These are phyloP conservation scores for Chaetothyriales sp. DNA, from an alignment of 2,329 filamentous ascomycete genomes.

Conservation along the genomic window DNA sequence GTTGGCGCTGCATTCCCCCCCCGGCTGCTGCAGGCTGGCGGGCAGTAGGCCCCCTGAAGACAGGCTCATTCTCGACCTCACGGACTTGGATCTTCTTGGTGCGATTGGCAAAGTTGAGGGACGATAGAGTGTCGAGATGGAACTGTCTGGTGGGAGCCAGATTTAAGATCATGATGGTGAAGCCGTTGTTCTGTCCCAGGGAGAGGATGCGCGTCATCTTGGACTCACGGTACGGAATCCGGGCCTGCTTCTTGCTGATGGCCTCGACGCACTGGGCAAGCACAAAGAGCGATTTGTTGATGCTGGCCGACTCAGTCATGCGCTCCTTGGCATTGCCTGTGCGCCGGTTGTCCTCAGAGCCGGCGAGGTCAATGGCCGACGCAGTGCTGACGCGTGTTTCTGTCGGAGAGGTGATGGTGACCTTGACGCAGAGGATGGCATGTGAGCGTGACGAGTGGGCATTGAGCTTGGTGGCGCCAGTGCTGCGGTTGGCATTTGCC, in stretches of 20 bases:
- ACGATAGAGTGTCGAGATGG: constrained; percentile 85
- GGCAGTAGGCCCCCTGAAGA: constrained; percentile 56
- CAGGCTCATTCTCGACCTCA: constrained; percentile 88
- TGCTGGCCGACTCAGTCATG: constrained; percentile 86
- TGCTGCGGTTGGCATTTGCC: constrained; percentile 79
- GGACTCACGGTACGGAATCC: constrained; percentile 85
- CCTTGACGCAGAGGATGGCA: constrained; percentile 78
- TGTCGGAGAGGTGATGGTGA: constrained; percentile 60
- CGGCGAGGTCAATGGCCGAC: constrained; percentile 86
- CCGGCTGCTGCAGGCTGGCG: constrained; percentile 29
- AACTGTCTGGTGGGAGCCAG: constrained; percentile 83
- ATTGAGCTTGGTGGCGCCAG: constrained; percentile 78
- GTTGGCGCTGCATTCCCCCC: constrained; percentile 49
- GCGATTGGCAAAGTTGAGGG: constrained; percentile 84
- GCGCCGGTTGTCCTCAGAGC: constrained; percentile 86
- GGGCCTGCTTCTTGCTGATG: constrained; percentile 59
- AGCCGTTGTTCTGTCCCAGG: constrained; percentile 83
- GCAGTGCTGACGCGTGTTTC: constrained; percentile 64
- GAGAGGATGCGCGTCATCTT: constrained; percentile 96
- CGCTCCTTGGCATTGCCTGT: constrained; percentile 90
- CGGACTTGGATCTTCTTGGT: constrained; percentile 94
- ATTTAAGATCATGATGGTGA: constrained; percentile 94
- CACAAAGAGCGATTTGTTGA: constrained; percentile 95
- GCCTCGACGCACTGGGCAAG: constrained; percentile 91
- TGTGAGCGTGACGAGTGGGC: constrained; percentile 82